phyloP scores from a whole-genome alignment of 495 filamentous ascomycete genomes.

The Trichoderma reesei region DNA sequence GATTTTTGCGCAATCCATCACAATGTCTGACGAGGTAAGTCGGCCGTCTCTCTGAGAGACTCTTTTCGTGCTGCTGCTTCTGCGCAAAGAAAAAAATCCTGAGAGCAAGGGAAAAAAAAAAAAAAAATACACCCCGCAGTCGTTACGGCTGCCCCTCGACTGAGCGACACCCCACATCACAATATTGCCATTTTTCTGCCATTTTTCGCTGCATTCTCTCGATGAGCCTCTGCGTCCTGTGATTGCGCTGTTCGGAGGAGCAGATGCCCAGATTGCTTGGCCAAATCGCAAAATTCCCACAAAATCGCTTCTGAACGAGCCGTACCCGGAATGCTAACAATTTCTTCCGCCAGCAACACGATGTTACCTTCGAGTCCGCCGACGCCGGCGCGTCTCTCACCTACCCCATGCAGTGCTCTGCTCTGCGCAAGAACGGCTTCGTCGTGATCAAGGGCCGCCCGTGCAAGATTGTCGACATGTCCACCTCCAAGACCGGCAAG shows the following conservation, averaged over 20 bases:
- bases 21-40: constrained; percentile 19
- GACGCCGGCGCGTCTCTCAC: constrained; percentile 91
- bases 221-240: neutral
- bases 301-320: neutral
- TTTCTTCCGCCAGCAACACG: constrained; percentile 49
- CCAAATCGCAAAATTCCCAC: neutral
- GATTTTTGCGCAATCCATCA: constrained; percentile 11
- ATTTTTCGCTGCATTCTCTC: constrained; percentile 12
- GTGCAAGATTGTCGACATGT: constrained; percentile 99
- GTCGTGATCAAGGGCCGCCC: constrained; percentile 97
- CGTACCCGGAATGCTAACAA: constrained; percentile 14
- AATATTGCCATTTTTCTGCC: constrained; percentile 12
- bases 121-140: constrained; percentile 1
- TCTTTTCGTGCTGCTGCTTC: constrained; percentile 1
- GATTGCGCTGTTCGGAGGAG: neutral
- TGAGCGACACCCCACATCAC: constrained; percentile 7
- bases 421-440: constrained; percentile 94
- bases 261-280: neutral
- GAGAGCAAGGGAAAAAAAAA: neutral
- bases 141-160: constrained; percentile 5
- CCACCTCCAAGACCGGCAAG: constrained; percentile 99
- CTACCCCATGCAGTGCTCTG: constrained; percentile 98
- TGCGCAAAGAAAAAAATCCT: neutral
- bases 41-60: neutral
- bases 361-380: constrained; percentile 82